These are phyloP conservation scores for Eutrema yunnanense DNA, from an alignment of 345 rosid species.

Conservation along the genomic window DNA sequence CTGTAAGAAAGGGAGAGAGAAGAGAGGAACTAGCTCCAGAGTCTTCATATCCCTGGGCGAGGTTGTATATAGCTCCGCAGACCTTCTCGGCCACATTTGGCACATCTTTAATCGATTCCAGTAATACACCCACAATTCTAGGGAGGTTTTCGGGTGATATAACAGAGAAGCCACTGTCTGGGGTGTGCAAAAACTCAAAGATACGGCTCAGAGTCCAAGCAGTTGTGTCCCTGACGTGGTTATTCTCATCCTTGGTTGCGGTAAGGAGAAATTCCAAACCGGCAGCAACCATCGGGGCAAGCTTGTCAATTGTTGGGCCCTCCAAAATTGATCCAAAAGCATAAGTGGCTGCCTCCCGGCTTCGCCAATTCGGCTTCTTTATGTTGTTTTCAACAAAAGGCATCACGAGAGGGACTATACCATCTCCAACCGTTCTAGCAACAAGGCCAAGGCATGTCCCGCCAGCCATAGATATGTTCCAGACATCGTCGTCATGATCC, in stretches of 20 bases:
- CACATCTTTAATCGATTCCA: conserved; percentile 73
- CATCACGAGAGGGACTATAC: conserved; percentile 82
- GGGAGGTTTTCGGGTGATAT: conserved; percentile 67
- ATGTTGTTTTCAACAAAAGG: conserved; percentile 87
- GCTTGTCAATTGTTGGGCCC: conserved; percentile 71
- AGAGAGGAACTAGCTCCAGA: conserved; percentile 56
- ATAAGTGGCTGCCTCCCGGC: conserved; percentile 91
- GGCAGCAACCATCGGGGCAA: conserved; percentile 69
- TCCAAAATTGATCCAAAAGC: conserved; percentile 95
- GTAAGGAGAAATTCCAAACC: conserved; percentile 78
- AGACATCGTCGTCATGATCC: conserved; percentile 77
- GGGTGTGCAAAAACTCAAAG: conserved; percentile 85
- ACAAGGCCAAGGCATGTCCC: conserved; percentile 97
- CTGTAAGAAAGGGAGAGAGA: conserved; percentile 63
- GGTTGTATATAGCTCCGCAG: conserved; percentile 83
- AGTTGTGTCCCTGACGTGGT: conserved; percentile 90
- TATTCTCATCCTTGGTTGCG: conserved; percentile 78
- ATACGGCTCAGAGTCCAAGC: conserved; percentile 93
- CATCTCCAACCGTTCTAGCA: conserved; percentile 90
- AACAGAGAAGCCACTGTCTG: conserved; percentile 60
- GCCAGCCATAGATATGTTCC: conserved; percentile 98
- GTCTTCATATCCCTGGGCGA: conserved; percentile 92
- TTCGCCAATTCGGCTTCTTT: conserved; percentile 63
- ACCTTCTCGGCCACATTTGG: conserved; percentile 88
- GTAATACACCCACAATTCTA: conserved; percentile 47